Conservation (phyloP, 2,329 filamentous ascomycete genomes). For the Huntiella bhutanensis region DNA sequence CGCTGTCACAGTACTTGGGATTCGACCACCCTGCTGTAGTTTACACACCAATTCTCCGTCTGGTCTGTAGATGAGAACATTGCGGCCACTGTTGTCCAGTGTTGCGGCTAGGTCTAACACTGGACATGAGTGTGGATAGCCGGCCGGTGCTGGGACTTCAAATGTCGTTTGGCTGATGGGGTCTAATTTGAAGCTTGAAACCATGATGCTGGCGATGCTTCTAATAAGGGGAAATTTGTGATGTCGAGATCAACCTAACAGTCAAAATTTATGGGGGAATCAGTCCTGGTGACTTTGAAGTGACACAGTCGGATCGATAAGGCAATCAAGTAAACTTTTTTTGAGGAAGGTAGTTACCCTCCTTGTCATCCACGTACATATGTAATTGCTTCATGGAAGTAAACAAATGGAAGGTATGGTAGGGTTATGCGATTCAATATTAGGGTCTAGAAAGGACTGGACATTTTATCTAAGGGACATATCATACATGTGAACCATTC, state of each 20-base stretch:
- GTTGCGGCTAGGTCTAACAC: slow-evolving; percentile 69
- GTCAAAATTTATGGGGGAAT: no score
- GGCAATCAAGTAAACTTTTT: no score
- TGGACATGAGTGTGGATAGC: slow-evolving; percentile 57
- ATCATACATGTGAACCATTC: slow-evolving; percentile 1
- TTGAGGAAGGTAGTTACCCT: no score
- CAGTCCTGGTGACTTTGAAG: no score
- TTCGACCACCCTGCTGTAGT: slow-evolving; percentile 25
- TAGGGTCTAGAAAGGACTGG: background rate
- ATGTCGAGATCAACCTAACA: no score
- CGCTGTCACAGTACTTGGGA: slow-evolving; percentile 23
- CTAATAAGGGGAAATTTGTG: no score
- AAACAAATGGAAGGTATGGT: no score
- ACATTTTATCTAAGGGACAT: background rate
- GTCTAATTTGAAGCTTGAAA: slow-evolving; percentile 17
- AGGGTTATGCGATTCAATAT: background rate
- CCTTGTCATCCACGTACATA: no score
- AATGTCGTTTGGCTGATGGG: slow-evolving; percentile 39
- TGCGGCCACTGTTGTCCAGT: slow-evolving; percentile 43
- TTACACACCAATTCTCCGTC: slow-evolving; percentile 49
- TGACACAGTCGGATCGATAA: no score
- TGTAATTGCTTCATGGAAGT: no score
- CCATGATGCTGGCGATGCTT: no score
- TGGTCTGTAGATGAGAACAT: slow-evolving; percentile 58
- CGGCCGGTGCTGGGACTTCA: slow-evolving; percentile 32